Evolutionary conservation across 257 asterid species (phyloP), one percentile per base, ranked within the genome.

Genomic region (Solanum chmielewskii): DNA sequence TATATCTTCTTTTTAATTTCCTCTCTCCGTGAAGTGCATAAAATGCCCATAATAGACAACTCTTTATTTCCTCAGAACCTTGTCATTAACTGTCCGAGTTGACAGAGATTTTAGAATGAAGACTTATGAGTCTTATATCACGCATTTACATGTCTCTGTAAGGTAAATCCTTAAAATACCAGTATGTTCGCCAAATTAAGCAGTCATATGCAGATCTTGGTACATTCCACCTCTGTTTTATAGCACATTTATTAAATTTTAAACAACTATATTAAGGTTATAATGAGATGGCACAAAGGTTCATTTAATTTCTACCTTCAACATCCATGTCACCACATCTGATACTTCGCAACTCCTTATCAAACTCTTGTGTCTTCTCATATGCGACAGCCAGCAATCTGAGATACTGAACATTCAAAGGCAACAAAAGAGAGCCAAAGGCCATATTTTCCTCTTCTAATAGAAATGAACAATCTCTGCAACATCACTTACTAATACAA

Each of bases 291-390:
- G 45, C 14, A 9, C n/a, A 81, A 25, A n/a, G 33, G 27, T 80
- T 3, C 35, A 29, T 80, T 49, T 80, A 9, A 37, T 45, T 11
- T 60, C 74, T 92, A 97, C 99, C 98, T 97, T 97, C 99, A 86
- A 94, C 90, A 93, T 97, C 99, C 93, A 97, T 92, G 94, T 97
- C 99, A 87, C 99, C 98, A 76, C 99, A 97, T 60, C 99, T 99
- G 83, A 97, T 98, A 56, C 95, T 91, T 68, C 89, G 95, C 89
- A 97, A 91, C 89, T 96, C 99, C 91, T 91, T 91, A 86, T 99
- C 94, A 89, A 97, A 98, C 87, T 95, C 98, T 89, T 88, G 96
- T 27, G 99, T 97, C 94, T 95, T 97, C 90, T 96, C 99, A 91
- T 97, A 97, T 75, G 98, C 95, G 87, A 97, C 98, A 39, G 99